phyloP scores from a whole-genome alignment of 2,329 filamentous ascomycete species.

The Alternaria viburni region DNA sequence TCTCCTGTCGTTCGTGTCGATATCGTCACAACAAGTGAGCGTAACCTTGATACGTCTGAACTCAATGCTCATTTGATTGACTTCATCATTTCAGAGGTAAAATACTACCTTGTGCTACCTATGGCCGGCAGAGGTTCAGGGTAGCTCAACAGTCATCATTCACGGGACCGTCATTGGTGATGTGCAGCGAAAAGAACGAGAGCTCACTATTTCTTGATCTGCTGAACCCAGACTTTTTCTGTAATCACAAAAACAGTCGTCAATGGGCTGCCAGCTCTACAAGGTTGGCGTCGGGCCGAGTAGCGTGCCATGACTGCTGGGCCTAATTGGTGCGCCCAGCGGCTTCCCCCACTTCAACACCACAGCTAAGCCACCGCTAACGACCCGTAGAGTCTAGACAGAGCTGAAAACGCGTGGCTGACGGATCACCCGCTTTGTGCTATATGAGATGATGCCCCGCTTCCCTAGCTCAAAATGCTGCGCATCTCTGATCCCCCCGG shows the following conservation, averaged over 20 bases:
- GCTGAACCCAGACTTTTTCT: neutral
- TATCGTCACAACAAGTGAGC: neutral
- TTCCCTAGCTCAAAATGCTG: neutral
- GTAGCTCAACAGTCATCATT: neutral
- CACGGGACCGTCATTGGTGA: neutral
- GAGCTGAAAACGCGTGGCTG: slow-evolving; percentile 9
- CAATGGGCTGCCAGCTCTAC: neutral
- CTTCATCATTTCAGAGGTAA: neutral
- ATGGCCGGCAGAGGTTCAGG: neutral
- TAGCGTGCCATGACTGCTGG: slow-evolving; percentile 7
- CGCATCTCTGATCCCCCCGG: neutral
- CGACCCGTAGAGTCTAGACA: slow-evolving; percentile 4
- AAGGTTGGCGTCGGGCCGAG: neutral
- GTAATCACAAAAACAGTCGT: neutral
- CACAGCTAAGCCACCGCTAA: slow-evolving; percentile 19
- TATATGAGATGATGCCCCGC: slow-evolving; percentile 3
- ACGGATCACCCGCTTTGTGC: neutral
- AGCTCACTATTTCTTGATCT: neutral
- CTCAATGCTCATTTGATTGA: neutral
- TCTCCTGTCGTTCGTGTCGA: neutral
- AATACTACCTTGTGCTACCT: neutral
- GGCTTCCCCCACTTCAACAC: slow-evolving; percentile 17
- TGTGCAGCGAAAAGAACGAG: neutral
- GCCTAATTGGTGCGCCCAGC: slow-evolving; percentile 15
- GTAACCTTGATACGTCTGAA: neutral